Percentiles rank a stretch among this genome's conserved stretches.
phyloP scores from a whole-genome alignment of 225 moss, liverwort and hornwort genomes.

The Asterella californica region DNA sequence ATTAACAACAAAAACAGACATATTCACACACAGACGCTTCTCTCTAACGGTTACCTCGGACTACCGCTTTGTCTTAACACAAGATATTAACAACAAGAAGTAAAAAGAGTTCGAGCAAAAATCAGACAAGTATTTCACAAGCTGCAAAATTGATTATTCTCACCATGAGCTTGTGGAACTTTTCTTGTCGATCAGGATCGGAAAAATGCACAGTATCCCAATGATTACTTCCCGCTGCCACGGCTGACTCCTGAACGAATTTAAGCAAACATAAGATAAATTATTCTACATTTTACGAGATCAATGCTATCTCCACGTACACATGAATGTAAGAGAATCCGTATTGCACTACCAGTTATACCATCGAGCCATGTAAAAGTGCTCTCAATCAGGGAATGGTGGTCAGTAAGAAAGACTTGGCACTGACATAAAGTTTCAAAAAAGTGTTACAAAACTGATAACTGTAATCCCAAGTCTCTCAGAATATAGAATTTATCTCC shows the following conservation, averaged over 20 bases:
- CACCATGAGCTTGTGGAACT: conserved; percentile 99
- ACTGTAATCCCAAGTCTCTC: too few species aligned
- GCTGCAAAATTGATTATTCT: conserved; percentile 6
- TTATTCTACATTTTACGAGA: neutral
- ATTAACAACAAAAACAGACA: neutral
- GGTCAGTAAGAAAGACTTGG: neutral
- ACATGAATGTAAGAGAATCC: neutral
- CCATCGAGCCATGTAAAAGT: neutral
- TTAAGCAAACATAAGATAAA: neutral
- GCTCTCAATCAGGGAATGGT: neutral
- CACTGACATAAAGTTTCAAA: neutral
- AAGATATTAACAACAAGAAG: neutral
- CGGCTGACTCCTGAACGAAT: conserved; percentile 72
- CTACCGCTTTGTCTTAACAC: neutral
- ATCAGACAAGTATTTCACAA: neutral
- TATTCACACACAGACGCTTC: neutral
- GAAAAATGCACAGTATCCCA: conserved; percentile 99
- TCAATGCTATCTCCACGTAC: neutral
- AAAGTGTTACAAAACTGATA: too few species aligned
- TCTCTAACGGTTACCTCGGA: neutral
- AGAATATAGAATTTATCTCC: too few species aligned
- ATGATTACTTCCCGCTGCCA: conserved; percentile 83
- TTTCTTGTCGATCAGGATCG: conserved; percentile 93
- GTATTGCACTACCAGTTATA: neutral
- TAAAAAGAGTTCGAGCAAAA: neutral